Evolutionary conservation across 116 monocot species (phyloP).

Genomic region (Iris pallida): DNA sequence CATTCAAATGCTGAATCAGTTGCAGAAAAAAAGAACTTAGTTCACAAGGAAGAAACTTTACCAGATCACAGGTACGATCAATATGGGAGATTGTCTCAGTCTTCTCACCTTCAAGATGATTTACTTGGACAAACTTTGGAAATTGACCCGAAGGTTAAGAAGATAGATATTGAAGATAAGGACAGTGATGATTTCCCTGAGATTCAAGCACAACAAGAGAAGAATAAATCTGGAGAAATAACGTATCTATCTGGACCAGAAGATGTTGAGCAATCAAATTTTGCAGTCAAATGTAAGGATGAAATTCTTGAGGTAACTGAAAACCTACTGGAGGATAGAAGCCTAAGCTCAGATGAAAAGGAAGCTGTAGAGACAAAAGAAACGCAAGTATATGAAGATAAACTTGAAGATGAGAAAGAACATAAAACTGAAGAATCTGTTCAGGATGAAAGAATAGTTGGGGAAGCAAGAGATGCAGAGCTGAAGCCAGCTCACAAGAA

Average conservation of each 20-base stretch:
- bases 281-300: not conserved
- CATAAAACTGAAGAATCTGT: slow-evolving; percentile 23
- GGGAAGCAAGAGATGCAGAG: slow-evolving; percentile 33
- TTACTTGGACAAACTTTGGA: not conserved
- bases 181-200: slow-evolving; percentile 4
- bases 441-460: slow-evolving; percentile 7
- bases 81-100: not conserved
- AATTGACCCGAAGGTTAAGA: not conserved
- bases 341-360: slow-evolving; percentile 5
- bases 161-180: slow-evolving; percentile 4
- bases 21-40: not conserved
- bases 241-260: not conserved
- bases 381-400: slow-evolving; percentile 18
- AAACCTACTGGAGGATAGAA: slow-evolving; percentile 5
- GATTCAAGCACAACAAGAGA: slow-evolving; percentile 3
- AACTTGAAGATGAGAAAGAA: slow-evolving; percentile 23
- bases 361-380: slow-evolving; percentile 7
- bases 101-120: not conserved
- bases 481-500: slow-evolving; percentile 48
- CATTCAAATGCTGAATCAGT: not conserved
- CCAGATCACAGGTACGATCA: slow-evolving; percentile 4
- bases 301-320: slow-evolving; percentile 12
- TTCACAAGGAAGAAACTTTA: not conserved
- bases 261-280: slow-evolving; percentile 16
- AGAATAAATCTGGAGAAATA: slow-evolving; percentile 7